These are phyloP conservation scores for Coniella lustricola DNA, from an alignment of 2,329 filamentous ascomycete genomes.

Conservation along the genomic window DNA sequence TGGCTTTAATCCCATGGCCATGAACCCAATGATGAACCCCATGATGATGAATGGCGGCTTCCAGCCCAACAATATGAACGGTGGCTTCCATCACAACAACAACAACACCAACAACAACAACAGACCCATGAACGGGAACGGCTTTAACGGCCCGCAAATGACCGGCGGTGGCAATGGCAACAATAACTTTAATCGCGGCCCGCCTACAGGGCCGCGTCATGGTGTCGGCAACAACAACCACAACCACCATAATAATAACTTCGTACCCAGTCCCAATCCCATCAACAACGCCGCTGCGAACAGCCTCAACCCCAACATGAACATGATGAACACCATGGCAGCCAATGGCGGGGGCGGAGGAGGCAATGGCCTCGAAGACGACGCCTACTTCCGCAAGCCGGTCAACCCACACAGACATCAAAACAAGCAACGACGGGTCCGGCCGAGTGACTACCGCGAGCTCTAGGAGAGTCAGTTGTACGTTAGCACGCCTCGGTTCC, in stretches of 20 bases:
- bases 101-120: too few species aligned
- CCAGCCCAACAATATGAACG: conserved; percentile 24
- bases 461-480: conserved; percentile 39
- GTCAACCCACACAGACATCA: conserved; percentile 90
- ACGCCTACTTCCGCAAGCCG: conserved; percentile 90
- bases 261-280: conserved; percentile 26
- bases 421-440: conserved; percentile 68
- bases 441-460: conserved; percentile 88
- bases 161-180: conserved; percentile 21
- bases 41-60: conserved; percentile 26
- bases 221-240: background rate
- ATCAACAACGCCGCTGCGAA: conserved; percentile 23
- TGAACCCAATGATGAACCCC: conserved; percentile 23
- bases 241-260: background rate
- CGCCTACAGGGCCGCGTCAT: conserved; percentile 14
- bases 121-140: conserved; percentile 22
- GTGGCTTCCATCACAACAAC: conserved; percentile 19
- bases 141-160: conserved; percentile 20
- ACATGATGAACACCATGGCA: conserved; percentile 15
- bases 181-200: conserved; percentile 21
- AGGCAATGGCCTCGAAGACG: conserved; percentile 53
- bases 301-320: conserved; percentile 7
- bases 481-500: conserved; percentile 5
- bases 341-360: conserved; percentile 14
- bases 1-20: conserved; percentile 22